Base-by-base conservation (phyloP, 2,329 filamentous ascomycete species). In the Drechslera avenae region DNA sequence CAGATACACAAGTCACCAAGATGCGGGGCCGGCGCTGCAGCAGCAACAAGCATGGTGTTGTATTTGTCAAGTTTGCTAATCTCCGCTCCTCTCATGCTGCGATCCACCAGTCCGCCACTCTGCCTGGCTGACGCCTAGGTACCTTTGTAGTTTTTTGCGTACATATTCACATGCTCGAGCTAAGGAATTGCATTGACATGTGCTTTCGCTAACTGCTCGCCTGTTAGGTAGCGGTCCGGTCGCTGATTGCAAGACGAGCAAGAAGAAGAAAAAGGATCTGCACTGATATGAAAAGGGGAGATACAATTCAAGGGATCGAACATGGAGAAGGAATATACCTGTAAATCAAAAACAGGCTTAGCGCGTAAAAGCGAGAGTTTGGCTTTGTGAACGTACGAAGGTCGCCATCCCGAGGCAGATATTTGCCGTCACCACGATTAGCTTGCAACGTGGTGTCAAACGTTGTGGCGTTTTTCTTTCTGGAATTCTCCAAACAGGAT, bases 21-120 rank as follows among this genome's bases (percentile, higher is more conserved):
- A 39, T 19, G 50, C 34, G 49, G 33, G 45, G 50, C 53, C 37
- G 40, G 39, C n/a, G 37, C 19, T 43, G 42, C 21, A 46, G 21
- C 41, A 39, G 37, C 19, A 31, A 33, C 19, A 28, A 41, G 35
- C 19, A 28, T 28, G 26, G 3, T 39, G 16, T 13, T 36, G 23
- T 31, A 19, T 52, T 31, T 32, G 14, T 39, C 21, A 42, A 28
- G n/a, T 19, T 42, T 39, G 23, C 37, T 33, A 44, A 53, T 39
- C 31, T 37, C 17, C 26, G 26, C 26, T 13, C 26, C 26, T 28
- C 26, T 28, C 26, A 28, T 10, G 26, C 9, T 13, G 10, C 26
- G 12, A 12, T 28, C 10, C 26, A 9, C 5, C 21, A 37, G 33
- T 45, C 13, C 12, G 34, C 16, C 18, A 10, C 5, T 19, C 14